phyloP scores from a whole-genome alignment of 2,329 filamentous ascomycete species.

The Pestalotiopsis fici region DNA sequence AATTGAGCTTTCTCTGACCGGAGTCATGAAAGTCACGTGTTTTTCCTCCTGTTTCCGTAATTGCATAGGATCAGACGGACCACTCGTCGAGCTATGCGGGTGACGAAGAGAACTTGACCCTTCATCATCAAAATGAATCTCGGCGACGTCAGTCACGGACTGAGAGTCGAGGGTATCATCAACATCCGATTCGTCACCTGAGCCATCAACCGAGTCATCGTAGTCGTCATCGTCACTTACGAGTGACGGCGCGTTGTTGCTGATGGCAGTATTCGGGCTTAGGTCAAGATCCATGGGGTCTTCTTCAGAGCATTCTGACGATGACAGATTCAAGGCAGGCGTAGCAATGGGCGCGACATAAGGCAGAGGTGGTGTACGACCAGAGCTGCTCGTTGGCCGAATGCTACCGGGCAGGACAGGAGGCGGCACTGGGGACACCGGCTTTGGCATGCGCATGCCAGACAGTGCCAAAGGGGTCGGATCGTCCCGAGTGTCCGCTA shows the following conservation, averaged over 20 bases:
- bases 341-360: constrained; percentile 40
- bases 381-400: constrained; percentile 61
- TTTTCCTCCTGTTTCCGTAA: constrained; percentile 57
- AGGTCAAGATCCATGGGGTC: constrained; percentile 62
- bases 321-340: constrained; percentile 28
- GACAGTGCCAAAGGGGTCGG: constrained; percentile 29
- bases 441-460: constrained; percentile 58
- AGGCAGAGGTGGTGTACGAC: constrained; percentile 39
- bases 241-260: constrained; percentile 77
- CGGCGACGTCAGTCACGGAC: constrained; percentile 60
- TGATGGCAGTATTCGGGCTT: constrained; percentile 69
- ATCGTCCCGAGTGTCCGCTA: constrained; percentile 40
- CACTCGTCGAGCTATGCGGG: constrained; percentile 35
- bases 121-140: constrained; percentile 63
- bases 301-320: constrained; percentile 34
- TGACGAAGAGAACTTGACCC: constrained; percentile 43
- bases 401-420: constrained; percentile 29
- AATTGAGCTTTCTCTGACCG: constrained; percentile 42
- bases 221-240: constrained; percentile 82
- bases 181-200: constrained; percentile 57
- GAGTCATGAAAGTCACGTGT: constrained; percentile 56
- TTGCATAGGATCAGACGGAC: constrained; percentile 40
- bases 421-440: constrained; percentile 45
- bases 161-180: constrained; percentile 61
- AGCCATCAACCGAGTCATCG: constrained; percentile 69